phyloP scores from a whole-genome alignment of 495 filamentous ascomycete genomes.

The Gamarada debralockiae region DNA sequence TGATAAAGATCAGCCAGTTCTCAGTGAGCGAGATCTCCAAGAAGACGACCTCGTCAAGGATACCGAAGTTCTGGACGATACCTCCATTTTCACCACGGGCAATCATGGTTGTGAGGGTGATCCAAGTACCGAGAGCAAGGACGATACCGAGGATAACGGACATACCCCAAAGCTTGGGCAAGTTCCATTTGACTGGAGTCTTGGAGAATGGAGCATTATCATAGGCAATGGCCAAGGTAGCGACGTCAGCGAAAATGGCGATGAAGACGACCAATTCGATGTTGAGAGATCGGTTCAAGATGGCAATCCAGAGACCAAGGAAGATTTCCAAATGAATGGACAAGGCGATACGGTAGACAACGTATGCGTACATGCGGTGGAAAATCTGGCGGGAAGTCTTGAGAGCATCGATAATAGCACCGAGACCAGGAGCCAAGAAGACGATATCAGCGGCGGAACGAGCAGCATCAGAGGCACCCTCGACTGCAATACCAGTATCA shows the following conservation, averaged over 20 bases:
- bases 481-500: conserved; percentile 90
- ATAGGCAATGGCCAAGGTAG: conserved; percentile 89
- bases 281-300: conserved; percentile 78
- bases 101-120: conserved; percentile 75
- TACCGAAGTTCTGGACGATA: conserved; percentile 84
- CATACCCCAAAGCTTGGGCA: conserved; percentile 90
- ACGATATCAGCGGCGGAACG: conserved; percentile 92
- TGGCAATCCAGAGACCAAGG: conserved; percentile 86
- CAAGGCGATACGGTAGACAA: conserved; percentile 91
- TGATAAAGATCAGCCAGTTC: conserved; percentile 97
- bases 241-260: conserved; percentile 92
- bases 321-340: conserved; percentile 88
- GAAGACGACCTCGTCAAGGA: conserved; percentile 78
- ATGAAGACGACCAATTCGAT: conserved; percentile 87
- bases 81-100: conserved; percentile 62
- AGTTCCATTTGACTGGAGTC: conserved; percentile 89
- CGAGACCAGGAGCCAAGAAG: conserved; percentile 86
- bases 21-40: conserved; percentile 87
- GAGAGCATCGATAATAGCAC: conserved; percentile 87
- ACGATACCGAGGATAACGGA: conserved; percentile 77
- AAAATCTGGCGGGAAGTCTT: conserved; percentile 95
- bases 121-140: conserved; percentile 79
- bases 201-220: conserved; percentile 87
- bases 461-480: conserved; percentile 89
- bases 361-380: conserved; percentile 96